Evolutionary conservation across 176 grass and related monocot genomes (phyloP), one percentile per base, ranked within the genome.

Genomic region (Triticum turgidum): DNA sequence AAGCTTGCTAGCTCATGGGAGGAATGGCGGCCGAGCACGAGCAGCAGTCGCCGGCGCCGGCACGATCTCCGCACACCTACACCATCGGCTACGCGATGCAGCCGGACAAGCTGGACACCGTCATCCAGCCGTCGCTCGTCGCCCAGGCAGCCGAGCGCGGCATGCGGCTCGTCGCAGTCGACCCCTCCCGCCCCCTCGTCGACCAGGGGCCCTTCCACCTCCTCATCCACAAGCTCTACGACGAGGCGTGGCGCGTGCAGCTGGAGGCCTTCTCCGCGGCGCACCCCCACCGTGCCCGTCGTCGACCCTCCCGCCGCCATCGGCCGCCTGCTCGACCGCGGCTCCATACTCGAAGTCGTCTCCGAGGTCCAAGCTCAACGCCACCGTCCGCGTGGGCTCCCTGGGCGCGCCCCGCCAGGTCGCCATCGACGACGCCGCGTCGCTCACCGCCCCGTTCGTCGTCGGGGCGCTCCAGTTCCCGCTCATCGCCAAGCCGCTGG

Each of bases 131-230:
- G 22, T 96, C 94, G 21, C 92, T 96, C 52, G 17, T 91, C 24
- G 79, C 38, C 9, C 42, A 81, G 8, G 84, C 89, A 2, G 59
- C 78, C 7, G 71, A 67, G 15, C 87, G 71, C 39, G 89, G 94
- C 52, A 82, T 93, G 78, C 89, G 87, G 17, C 63, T 93, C 18
- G 85, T 91, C 30, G 37, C 77, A 39, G 42, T 96, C 69, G 91
- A 96, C 80, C 32, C 85, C 0, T 29, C 34, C 30, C 81, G 70
- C 11, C 69, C 89, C 1, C 94, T 96, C n/a, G 22, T 33, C 5
- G 87, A 92, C 1, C 94, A 96, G 81, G 94, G 91, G 9, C 91
- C 94, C 61, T 91, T 93, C 82, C 59, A 93, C 81, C 89, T 92
- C 79, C 4, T 93, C 61, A n/a, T 96, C 14, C 94, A 96, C 89